Conservation (phyloP, 768 basidiomycete species). For the Roridomyces roridus region DNA sequence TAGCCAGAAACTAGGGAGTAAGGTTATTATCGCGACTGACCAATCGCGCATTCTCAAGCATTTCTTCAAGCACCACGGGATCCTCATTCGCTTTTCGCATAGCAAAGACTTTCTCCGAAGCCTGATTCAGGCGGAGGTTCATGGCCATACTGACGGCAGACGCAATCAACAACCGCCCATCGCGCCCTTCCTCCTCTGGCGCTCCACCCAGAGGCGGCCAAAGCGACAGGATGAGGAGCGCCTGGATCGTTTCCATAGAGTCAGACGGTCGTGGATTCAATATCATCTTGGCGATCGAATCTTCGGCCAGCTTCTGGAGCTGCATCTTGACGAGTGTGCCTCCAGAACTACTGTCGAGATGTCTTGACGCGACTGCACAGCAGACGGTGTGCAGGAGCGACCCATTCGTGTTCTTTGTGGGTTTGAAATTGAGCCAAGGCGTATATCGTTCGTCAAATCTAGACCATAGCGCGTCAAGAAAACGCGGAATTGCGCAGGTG, state of each 20-base stretch:
- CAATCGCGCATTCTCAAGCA: conserved; percentile 43
- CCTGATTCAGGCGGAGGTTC: conserved; percentile 45
- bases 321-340: conserved; percentile 24
- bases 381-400: conserved; percentile 44
- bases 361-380: conserved; percentile 48
- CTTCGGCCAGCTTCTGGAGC: conserved; percentile 40
- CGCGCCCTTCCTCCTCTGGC: conserved; percentile 23
- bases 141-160: conserved; percentile 51
- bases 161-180: conserved; percentile 45
- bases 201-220: conserved; percentile 38
- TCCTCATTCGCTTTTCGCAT: conserved; percentile 9
- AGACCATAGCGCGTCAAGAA: conserved; percentile 40
- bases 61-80: conserved; percentile 34
- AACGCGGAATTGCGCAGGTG: conserved; percentile 31
- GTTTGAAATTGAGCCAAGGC: conserved; percentile 50
- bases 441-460: conserved; percentile 49
- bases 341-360: conserved; percentile 40
- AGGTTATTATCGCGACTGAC: conserved; percentile 28
- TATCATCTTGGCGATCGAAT: conserved; percentile 41
- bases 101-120: conserved; percentile 20
- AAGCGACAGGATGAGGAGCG: conserved; percentile 44
- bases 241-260: conserved; percentile 43
- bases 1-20: not conserved
- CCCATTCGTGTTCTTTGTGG: conserved; percentile 31
- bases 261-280: conserved; percentile 45